phyloP scores from a whole-genome alignment of 1,284 basidiomycete genomes.

The Cryptococcus deneoformans region DNA sequence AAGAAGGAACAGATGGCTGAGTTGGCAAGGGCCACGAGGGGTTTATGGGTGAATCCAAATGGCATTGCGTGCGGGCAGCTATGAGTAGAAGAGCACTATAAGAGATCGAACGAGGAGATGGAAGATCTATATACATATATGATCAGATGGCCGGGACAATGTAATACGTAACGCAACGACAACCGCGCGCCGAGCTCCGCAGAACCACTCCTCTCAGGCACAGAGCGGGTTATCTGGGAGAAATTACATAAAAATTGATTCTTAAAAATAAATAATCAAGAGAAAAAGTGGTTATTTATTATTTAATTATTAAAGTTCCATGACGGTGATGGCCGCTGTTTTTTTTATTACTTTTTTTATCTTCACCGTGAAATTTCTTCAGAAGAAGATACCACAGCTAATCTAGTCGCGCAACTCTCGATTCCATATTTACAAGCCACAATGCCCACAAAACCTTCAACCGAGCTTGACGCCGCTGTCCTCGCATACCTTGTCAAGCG shows the following conservation, averaged over 20 bases:
- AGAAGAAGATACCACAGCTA: conserved; percentile 1
- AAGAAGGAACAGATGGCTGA: conserved; percentile 82
- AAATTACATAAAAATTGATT: not conserved
- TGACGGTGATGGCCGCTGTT: conserved; percentile 1
- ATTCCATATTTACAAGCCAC: conserved; percentile 1
- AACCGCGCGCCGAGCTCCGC: not conserved
- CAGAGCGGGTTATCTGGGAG: not conserved
- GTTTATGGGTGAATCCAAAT: conserved; percentile 58
- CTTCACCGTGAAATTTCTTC: not conserved
- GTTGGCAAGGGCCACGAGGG: conserved; percentile 65
- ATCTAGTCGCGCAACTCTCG: conserved; percentile 1
- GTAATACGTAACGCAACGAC: not conserved
- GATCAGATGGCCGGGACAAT: not conserved
- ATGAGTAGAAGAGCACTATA: not conserved
- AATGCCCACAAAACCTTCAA: conserved; percentile 2
- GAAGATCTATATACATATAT: not conserved
- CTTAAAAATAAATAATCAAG: not conserved
- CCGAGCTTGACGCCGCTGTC: conserved; percentile 47
- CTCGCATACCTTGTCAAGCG: conserved; percentile 44
- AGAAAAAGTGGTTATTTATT: no score
- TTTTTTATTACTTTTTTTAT: not conserved
- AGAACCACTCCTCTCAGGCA: not conserved
- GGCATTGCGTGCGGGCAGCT: conserved; percentile 34
- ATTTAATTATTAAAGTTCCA: not conserved
- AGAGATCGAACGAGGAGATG: not conserved